Evolutionary conservation across 108 stramenopile genomes (phyloP).

Genomic region (Schizochytrium sp.): DNA sequence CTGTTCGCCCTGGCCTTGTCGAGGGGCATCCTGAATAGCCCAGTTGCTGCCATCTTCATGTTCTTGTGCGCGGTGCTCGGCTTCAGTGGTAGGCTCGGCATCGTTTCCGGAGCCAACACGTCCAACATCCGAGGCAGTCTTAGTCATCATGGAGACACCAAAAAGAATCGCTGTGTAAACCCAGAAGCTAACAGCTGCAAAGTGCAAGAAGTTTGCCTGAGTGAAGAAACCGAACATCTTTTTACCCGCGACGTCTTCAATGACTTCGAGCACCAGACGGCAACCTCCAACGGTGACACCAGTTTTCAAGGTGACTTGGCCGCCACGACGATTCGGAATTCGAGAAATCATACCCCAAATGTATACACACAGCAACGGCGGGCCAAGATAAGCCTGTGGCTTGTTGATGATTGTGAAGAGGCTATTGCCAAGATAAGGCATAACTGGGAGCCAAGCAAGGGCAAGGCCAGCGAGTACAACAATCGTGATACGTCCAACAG

Average conservation of each 20-base stretch:
- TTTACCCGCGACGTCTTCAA: conserved; percentile 30
- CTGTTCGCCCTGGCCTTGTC: neutral
- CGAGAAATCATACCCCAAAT: conserved; percentile 55
- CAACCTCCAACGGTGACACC: neutral
- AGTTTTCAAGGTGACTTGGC: neutral
- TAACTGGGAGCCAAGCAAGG: conserved; percentile 46
- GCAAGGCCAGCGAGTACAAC: conserved; percentile 34
- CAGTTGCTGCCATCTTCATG: neutral
- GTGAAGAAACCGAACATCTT: conserved; percentile 54
- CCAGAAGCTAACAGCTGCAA: conserved; percentile 53
- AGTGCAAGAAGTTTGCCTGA: conserved; percentile 32
- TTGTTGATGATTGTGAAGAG: conserved; percentile 60
- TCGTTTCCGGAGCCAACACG: neutral
- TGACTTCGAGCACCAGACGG: conserved; percentile 36
- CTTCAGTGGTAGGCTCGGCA: neutral
- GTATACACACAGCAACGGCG: conserved; percentile 53
- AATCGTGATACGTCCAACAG: conserved; percentile 34
- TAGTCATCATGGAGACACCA: neutral
- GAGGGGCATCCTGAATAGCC: conserved; percentile 9
- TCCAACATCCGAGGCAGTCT: neutral
- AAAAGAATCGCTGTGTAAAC: conserved; percentile 2
- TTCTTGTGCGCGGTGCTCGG: neutral
- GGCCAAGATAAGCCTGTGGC: conserved; percentile 43
- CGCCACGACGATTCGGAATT: neutral
- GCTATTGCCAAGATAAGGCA: conserved; percentile 50